phyloP scores from a whole-genome alignment of 257 asterid genomes.

The Primulina huaijiensis region DNA sequence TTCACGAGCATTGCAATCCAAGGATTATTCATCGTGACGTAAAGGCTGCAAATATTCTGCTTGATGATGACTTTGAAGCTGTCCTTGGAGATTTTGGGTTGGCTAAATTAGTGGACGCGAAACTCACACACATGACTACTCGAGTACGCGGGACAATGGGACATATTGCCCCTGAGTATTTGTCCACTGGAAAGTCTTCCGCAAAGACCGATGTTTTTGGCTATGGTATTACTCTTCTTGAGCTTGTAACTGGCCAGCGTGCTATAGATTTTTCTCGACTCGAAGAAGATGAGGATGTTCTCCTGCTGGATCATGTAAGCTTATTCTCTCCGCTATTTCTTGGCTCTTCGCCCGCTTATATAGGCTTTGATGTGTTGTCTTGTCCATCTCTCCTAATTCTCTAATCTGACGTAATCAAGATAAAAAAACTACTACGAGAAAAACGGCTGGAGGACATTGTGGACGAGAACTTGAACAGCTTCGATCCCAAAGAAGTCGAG shows the following conservation, averaged over 20 bases:
- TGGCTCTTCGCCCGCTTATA: background rate
- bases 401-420: slow-evolving; percentile 30
- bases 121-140: slow-evolving; percentile 76
- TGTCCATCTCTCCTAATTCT: slow-evolving; percentile 1
- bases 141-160: slow-evolving; percentile 98
- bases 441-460: slow-evolving; percentile 66
- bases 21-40: slow-evolving; percentile 86
- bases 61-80: slow-evolving; percentile 67
- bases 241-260: slow-evolving; percentile 83
- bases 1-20: slow-evolving; percentile 86
- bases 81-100: slow-evolving; percentile 92
- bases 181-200: slow-evolving; percentile 85
- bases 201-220: slow-evolving; percentile 92
- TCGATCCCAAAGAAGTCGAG: slow-evolving; percentile 57
- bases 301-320: slow-evolving; percentile 81
- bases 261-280: slow-evolving; percentile 88
- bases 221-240: slow-evolving; percentile 83
- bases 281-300: slow-evolving; percentile 92
- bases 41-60: slow-evolving; percentile 92
- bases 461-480: slow-evolving; percentile 51
- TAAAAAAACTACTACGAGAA: slow-evolving; percentile 68
- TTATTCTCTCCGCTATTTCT: background rate
- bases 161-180: slow-evolving; percentile 87
- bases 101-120: slow-evolving; percentile 71
- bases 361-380: background rate